Evolutionary conservation across 176 grass and related monocot genomes (phyloP).

Genomic region (Miscanthus lutarioriparius): DNA sequence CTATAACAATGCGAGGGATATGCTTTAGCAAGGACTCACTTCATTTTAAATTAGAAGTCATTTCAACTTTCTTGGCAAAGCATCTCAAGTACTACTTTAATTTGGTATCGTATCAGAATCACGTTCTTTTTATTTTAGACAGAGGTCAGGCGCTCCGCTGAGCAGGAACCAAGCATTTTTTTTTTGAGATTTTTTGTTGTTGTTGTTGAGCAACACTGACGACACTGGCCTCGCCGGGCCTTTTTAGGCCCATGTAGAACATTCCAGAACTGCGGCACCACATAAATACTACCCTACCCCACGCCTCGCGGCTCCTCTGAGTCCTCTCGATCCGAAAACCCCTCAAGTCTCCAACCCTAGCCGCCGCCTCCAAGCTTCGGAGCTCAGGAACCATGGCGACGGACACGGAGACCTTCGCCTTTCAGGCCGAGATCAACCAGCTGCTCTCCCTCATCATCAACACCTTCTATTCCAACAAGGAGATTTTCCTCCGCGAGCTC

Average conservation of each 20-base stretch:
- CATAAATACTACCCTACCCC: neutral
- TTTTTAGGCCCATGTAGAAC: neutral
- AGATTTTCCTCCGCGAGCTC: conserved; percentile 95
- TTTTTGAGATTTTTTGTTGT: too few relatives aligned
- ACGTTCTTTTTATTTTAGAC: too few relatives aligned
- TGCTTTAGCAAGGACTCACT: too few relatives aligned
- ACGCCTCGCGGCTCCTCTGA: neutral
- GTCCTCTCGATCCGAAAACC: neutral
- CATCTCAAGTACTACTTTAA: too few relatives aligned
- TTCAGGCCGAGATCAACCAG: conserved; percentile 98
- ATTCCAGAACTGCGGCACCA: neutral
- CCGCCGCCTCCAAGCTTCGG: neutral
- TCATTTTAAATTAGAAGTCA: too few relatives aligned
- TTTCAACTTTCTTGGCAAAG: too few relatives aligned
- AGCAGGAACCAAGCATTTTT: too few relatives aligned
- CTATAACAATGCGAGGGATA: too few relatives aligned
- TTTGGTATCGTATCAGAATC: too few relatives aligned
- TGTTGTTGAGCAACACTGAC: too few relatives aligned
- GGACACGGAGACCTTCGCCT: conserved; percentile 89
- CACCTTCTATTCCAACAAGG: conserved; percentile 99
- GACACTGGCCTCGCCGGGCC: neutral
- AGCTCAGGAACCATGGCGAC: conserved; percentile 51
- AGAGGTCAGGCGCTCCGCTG: too few relatives aligned
- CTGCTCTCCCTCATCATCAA: conserved; percentile 94
- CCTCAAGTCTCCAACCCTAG: neutral